Evolutionary conservation across 176 grass and related monocot species (phyloP).

Genomic region (Phyllostachys edulis): DNA sequence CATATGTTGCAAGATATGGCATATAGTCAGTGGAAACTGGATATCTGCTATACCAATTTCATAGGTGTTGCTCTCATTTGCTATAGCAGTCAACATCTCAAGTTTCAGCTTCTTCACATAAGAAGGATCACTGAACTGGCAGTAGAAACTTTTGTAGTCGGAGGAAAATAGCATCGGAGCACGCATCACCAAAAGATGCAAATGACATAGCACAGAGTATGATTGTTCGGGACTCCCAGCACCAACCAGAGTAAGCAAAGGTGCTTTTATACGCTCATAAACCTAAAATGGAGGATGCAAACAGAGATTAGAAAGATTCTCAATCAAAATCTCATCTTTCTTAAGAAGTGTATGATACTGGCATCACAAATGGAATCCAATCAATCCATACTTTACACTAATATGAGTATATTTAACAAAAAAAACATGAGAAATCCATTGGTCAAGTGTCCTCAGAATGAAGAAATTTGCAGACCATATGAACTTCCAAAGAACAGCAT

Average conservation of each 20-base stretch:
- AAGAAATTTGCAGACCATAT: neutral
- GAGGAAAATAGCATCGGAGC: conserved; percentile 98
- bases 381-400: neutral
- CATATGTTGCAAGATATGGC: neutral
- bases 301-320: conserved; percentile 28
- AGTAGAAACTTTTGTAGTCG: conserved; percentile 99
- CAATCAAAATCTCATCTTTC: neutral
- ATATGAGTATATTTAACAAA: neutral
- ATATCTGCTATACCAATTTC: conserved; percentile 78
- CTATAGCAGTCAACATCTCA: conserved; percentile 99
- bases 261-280: conserved; percentile 97
- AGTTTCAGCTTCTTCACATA: conserved; percentile 99
- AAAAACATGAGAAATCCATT: conserved; percentile 11
- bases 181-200: conserved; percentile 95
- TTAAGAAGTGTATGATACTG: neutral
- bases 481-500: conserved; percentile 15
- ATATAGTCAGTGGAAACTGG: neutral
- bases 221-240: conserved; percentile 98
- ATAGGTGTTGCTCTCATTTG: conserved; percentile 99
- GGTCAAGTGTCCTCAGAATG: neutral
- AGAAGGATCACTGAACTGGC: conserved; percentile 96
- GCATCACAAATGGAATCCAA: too few relatives aligned
- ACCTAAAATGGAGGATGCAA: conserved; percentile 59
- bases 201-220: conserved; percentile 89
- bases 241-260: conserved; percentile 95